phyloP scores from a whole-genome alignment of 192 early-diverging fungal species.

The Coemansia reversa region DNA sequence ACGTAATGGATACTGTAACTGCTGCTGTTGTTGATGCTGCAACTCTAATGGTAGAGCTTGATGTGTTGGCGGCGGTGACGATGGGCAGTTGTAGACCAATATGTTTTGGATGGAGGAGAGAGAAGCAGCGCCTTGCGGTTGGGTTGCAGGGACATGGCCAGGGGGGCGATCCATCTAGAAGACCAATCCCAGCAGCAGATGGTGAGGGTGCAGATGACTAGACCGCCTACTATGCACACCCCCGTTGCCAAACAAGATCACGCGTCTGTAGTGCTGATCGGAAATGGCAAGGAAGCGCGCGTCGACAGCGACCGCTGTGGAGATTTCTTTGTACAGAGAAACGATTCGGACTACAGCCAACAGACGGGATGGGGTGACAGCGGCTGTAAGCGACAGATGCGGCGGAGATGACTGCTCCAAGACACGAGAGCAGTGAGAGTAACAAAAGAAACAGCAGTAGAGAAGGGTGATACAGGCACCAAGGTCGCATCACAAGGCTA shows the following conservation, averaged over 20 bases:
- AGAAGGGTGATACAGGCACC: neutral
- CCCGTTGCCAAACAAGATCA: too few relatives aligned
- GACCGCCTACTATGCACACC: neutral
- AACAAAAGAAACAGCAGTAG: slow-evolving; percentile 3
- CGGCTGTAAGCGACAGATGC: too few relatives aligned
- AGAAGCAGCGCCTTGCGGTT: slow-evolving; percentile 22
- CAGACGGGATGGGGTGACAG: too few relatives aligned
- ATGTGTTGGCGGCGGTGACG: slow-evolving; percentile 7
- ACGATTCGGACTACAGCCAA: too few relatives aligned
- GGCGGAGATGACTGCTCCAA: neutral
- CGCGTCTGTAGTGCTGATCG: too few relatives aligned
- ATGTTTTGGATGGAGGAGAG: slow-evolving; percentile 28
- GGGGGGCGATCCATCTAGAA: slow-evolving; percentile 33
- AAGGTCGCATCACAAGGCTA: neutral
- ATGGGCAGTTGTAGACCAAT: slow-evolving; percentile 8
- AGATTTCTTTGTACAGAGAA: too few relatives aligned
- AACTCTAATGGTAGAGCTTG: neutral
- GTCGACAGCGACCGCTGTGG: too few relatives aligned
- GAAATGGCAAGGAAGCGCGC: too few relatives aligned
- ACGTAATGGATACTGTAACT: neutral
- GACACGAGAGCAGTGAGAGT: slow-evolving; percentile 1
- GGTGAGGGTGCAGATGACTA: neutral
- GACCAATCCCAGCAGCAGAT: neutral
- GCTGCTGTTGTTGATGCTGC: neutral
- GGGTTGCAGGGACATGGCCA: slow-evolving; percentile 15